Conservation (phyloP, 2,329 filamentous ascomycete species). For the Hypoxylon sp. region DNA sequence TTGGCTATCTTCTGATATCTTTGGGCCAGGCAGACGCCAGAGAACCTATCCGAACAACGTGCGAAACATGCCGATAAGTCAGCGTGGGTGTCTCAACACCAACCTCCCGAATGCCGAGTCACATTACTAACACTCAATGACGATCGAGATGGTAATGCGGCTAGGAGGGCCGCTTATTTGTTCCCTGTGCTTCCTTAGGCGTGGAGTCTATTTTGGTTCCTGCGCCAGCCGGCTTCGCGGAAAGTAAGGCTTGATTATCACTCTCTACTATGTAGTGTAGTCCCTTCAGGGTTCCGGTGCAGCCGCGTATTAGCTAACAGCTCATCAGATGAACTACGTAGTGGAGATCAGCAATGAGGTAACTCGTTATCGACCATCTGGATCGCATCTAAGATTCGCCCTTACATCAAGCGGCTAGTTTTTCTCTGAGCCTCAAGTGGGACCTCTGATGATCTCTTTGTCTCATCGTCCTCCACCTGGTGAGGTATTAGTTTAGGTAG, state of each 20-base stretch:
- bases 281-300: constrained; percentile 11
- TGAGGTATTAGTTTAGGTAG: constrained; percentile 4
- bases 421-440: constrained; percentile 36
- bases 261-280: background rate
- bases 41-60: constrained; percentile 30
- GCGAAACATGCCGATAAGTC: constrained; percentile 36
- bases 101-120: constrained; percentile 17
- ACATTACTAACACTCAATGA: constrained; percentile 17
- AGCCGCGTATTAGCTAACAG: constrained; percentile 15
- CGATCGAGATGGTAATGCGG: constrained; percentile 29
- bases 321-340: constrained; percentile 14
- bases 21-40: constrained; percentile 27
- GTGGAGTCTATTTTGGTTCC: constrained; percentile 26
- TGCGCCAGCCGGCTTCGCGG: constrained; percentile 18
- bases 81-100: constrained; percentile 22
- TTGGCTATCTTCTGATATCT: constrained; percentile 21
- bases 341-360: constrained; percentile 5
- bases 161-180: constrained; percentile 6
- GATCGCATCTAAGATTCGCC: constrained; percentile 35
- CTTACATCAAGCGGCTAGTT: constrained; percentile 14
- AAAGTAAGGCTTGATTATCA: constrained; percentile 9
- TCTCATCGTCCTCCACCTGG: constrained; percentile 14
- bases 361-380: constrained; percentile 18
- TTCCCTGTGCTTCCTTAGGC: constrained; percentile 16
- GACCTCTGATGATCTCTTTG: constrained; percentile 22